Evolutionary conservation across 2,329 filamentous ascomycete genomes (phyloP), one percentile per base, ranked within the genome.

Genomic region (Emmonsiellopsis sp.): DNA sequence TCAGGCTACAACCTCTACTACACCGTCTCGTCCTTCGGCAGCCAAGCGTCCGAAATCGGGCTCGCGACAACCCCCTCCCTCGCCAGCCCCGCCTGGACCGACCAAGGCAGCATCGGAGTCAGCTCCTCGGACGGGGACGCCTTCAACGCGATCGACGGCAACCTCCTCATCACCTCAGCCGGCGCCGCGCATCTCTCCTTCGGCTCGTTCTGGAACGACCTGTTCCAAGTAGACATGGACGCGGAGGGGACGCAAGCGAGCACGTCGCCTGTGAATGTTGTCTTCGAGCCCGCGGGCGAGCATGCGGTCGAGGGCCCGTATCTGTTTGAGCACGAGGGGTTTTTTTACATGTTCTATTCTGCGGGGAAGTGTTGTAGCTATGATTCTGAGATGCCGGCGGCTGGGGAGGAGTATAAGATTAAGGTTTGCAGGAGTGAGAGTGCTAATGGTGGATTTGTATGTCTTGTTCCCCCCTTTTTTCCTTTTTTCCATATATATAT

Each of bases 131-230:
- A 11, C 59, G 55, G 67, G 20, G 75, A 73, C 54, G 52, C 66
- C 4, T 83, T 81, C 68, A 83, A 83, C 60, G 78, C 79, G 43
- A 83, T 89, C 61, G 86, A 84, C 61, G 67, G 72, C 2, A 80
- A 79, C 57, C 63, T 83, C 2, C 66, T 82, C 55, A 62, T 70
- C 9, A 71, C 67, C 2, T 69, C 68, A 37, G n/a, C n/a, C n/a
- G 59, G 58, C 7, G 65, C 55, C 2, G 77, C 76, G 59, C 75
- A 76, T 54, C 68, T 84, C 63, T 80, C 75, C 55, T 88, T 86
- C 57, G 85, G 84, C 26, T 85, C 81, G 10, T 88, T 86, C 75
- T 89, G 83, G 83, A 66, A 70, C 6, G 79, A 83, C 62, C 75
- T 87, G 55, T 85, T 80, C 69, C 79, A 82, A 62, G 79, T 81